A percentile compares a stretch with the other conserved stretches of the same genome.
These are phyloP conservation scores for Globisporangium okanoganense DNA, from an alignment of 352 stramenopile species.

Conservation along the genomic window DNA sequence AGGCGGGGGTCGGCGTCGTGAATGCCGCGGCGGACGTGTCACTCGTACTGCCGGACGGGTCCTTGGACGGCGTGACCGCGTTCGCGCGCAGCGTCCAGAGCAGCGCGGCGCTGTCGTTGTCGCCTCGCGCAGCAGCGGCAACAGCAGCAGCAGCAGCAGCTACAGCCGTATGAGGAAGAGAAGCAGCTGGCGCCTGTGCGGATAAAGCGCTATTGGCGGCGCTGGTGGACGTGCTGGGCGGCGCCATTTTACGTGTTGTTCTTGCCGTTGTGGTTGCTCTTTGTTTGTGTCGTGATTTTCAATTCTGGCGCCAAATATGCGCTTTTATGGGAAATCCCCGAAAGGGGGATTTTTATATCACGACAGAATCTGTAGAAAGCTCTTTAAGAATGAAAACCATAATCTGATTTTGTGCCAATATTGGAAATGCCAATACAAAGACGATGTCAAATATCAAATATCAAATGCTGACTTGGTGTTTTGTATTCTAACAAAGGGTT, in stretches of 20 bases:
- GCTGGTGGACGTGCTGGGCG: neutral
- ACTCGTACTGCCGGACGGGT: neutral
- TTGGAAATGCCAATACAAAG: too few species aligned
- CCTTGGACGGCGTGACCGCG: neutral
- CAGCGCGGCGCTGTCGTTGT: conserved; percentile 13
- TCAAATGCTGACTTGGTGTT: too few species aligned
- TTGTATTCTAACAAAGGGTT: too few species aligned
- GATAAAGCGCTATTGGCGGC: neutral
- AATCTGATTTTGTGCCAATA: too few species aligned
- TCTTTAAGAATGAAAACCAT: too few species aligned
- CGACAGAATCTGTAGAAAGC: too few species aligned
- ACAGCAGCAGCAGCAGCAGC: neutral
- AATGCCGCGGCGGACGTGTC: neutral
- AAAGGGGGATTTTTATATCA: too few species aligned
- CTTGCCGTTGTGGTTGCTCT: neutral
- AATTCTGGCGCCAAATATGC: too few species aligned
- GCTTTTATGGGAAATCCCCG: too few species aligned
- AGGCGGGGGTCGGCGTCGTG: neutral
- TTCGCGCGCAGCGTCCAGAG: conserved; percentile 14
- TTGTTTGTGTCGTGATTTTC: too few species aligned
- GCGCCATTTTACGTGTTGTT: neutral
- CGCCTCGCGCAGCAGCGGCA: neutral
- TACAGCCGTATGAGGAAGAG: too few species aligned
- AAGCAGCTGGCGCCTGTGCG: neutral
- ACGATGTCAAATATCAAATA: too few species aligned